Conservation (phyloP, 345 rosid species). For the Combretum micranthum region DNA sequence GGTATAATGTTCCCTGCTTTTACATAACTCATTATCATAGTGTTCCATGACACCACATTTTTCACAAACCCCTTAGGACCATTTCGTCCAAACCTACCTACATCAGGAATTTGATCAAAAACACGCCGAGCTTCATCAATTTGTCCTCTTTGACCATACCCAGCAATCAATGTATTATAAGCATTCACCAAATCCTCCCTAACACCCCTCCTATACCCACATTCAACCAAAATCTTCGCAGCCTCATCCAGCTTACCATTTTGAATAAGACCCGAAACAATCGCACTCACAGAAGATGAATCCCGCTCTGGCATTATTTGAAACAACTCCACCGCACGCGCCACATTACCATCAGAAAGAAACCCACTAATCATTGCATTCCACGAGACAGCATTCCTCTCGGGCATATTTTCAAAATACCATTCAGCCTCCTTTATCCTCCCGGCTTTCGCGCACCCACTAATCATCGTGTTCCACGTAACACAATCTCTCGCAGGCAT, state of each 20-base stretch:
- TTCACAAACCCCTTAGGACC: slow-evolving; percentile 20
- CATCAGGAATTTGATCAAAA: slow-evolving; percentile 47
- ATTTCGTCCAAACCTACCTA: slow-evolving; percentile 7
- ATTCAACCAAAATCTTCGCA: slow-evolving; percentile 29
- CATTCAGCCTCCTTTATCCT: slow-evolving; percentile 42
- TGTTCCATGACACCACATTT: slow-evolving; percentile 69
- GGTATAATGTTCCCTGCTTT: slow-evolving; percentile 48
- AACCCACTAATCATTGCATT: slow-evolving; percentile 63
- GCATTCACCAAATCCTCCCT: slow-evolving; percentile 41
- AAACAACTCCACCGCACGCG: slow-evolving; percentile 38
- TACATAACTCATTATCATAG: slow-evolving; percentile 65
- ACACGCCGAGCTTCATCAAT: slow-evolving; percentile 48
- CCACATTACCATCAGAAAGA: slow-evolving; percentile 39
- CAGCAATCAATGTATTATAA: slow-evolving; percentile 74
- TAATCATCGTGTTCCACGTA: slow-evolving; percentile 77
- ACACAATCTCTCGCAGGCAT: slow-evolving; percentile 52
- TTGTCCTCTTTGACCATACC: slow-evolving; percentile 53
- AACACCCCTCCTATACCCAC: slow-evolving; percentile 12
- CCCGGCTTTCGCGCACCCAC: slow-evolving; percentile 60
- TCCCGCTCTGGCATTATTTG: slow-evolving; percentile 47
- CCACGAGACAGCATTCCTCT: slow-evolving; percentile 38
- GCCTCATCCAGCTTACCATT: slow-evolving; percentile 56
- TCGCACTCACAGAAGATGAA: slow-evolving; percentile 40
- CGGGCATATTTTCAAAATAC: slow-evolving; percentile 48
- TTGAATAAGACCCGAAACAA: slow-evolving; percentile 55